These are phyloP conservation scores for Xerocomus cyaneibrunnescens DNA, from an alignment of 1,284 basidiomycete species.

Conservation along the genomic window DNA sequence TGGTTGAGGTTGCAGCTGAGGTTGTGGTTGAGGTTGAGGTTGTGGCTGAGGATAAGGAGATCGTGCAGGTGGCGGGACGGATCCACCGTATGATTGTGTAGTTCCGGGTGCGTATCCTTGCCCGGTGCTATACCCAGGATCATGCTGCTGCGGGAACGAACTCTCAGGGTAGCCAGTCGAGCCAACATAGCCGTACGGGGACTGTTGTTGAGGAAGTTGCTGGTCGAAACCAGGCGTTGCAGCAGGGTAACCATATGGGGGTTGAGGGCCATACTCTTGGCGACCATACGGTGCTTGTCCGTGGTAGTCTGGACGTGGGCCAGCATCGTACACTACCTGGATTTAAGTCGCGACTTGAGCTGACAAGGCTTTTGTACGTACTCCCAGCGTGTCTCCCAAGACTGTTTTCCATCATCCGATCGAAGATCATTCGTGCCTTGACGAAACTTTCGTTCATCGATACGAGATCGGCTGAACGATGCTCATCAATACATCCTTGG, in stretches of 20 bases:
- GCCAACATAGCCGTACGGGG: constrained; percentile 40
- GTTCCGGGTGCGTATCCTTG: constrained; percentile 25
- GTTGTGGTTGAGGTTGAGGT: constrained; percentile 27
- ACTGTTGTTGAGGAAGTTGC: constrained; percentile 27
- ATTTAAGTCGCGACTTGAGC: constrained; percentile 11
- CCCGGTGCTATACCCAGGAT: constrained; percentile 39
- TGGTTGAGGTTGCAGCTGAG: constrained; percentile 11
- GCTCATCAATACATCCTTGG: constrained; percentile 3
- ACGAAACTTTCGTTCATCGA: constrained; percentile 91
- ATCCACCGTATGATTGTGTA: constrained; percentile 34
- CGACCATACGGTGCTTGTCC: constrained; percentile 22
- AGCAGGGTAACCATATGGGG: constrained; percentile 37
- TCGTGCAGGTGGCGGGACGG: constrained; percentile 31
- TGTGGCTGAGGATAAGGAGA: constrained; percentile 32
- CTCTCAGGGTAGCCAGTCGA: constrained; percentile 38
- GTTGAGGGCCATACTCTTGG: constrained; percentile 37
- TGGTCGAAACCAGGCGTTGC: constrained; percentile 49
- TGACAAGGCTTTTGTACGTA: constrained; percentile 29
- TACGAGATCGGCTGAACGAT: constrained; percentile 69
- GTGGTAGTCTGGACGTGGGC: constrained; percentile 25
- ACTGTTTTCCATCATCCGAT: constrained; percentile 90
- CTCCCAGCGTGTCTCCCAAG: constrained; percentile 71
- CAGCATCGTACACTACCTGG: constrained; percentile 29
- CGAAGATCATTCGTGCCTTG: constrained; percentile 79
- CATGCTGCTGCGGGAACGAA: constrained; percentile 33